Percentiles rank a stretch among this genome's conserved stretches.
phyloP scores from a whole-genome alignment of 768 basidiomycete species.

The Xerocomus spinulosus region DNA sequence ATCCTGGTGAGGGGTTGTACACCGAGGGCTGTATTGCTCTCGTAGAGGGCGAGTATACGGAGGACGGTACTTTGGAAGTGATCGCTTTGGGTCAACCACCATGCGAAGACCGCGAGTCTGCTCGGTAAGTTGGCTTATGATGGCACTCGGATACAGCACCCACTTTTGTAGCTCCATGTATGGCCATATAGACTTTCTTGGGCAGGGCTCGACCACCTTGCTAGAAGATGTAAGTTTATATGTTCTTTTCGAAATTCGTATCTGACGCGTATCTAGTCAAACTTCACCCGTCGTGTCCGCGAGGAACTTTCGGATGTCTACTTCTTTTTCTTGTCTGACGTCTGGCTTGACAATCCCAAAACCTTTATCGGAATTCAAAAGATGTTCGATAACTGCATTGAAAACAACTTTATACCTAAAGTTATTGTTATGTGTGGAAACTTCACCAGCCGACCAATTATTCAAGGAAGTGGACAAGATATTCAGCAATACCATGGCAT shows the following conservation, averaged over 20 bases:
- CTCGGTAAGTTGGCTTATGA: slow-evolving; percentile 50
- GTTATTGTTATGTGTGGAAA: slow-evolving; percentile 93
- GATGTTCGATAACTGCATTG: slow-evolving; percentile 87
- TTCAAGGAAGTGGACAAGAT: slow-evolving; percentile 72
- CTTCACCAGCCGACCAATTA: slow-evolving; percentile 81
- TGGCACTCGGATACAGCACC: not conserved
- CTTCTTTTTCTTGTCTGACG: slow-evolving; percentile 93
- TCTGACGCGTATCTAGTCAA: slow-evolving; percentile 40
- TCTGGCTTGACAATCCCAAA: slow-evolving; percentile 89
- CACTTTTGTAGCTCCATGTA: slow-evolving; percentile 68
- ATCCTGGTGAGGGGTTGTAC: slow-evolving; percentile 92
- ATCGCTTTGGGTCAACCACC: slow-evolving; percentile 97
- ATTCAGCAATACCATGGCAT: slow-evolving; percentile 83
- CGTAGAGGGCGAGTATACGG: slow-evolving; percentile 94
- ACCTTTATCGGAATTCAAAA: slow-evolving; percentile 75
- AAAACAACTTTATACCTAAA: slow-evolving; percentile 81
- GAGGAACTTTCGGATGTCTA: slow-evolving; percentile 72
- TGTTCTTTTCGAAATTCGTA: not conserved
- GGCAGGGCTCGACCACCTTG: slow-evolving; percentile 87
- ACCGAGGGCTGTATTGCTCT: slow-evolving; percentile 95
- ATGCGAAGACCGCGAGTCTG: slow-evolving; percentile 81
- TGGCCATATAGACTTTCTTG: slow-evolving; percentile 95
- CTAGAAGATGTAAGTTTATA: slow-evolving; percentile 76
- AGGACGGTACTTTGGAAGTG: slow-evolving; percentile 83
- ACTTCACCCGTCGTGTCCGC: slow-evolving; percentile 57